phyloP scores from a whole-genome alignment of 306 rosid genomes.

The Luffa aegyptiaca region DNA sequence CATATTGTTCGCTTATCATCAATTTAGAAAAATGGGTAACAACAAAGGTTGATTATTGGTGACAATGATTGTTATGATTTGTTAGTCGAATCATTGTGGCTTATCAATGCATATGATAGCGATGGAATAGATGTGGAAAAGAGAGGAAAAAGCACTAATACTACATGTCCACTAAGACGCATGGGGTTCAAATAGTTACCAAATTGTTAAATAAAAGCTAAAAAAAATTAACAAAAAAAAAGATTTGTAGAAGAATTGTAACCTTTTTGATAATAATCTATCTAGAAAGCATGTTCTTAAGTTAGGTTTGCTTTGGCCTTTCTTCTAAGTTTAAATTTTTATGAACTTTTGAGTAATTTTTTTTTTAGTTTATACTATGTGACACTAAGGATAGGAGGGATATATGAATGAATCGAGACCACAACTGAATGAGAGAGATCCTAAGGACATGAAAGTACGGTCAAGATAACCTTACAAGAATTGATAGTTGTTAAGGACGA shows the following conservation, averaged over 20 bases:
- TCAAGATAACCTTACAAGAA: too few species aligned
- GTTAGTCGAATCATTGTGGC: constrained; percentile 31
- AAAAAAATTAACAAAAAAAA: background rate
- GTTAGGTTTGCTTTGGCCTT: background rate
- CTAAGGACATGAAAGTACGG: too few species aligned
- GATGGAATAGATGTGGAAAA: constrained; percentile 22
- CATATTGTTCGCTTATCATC: constrained; percentile 15
- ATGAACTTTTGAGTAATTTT: background rate
- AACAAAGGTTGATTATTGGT: constrained; percentile 24
- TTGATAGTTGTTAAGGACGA: too few species aligned
- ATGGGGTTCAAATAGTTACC: constrained; percentile 12
- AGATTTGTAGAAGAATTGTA: too few species aligned
- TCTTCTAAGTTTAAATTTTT: background rate
- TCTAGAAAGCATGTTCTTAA: background rate
- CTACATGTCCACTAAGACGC: background rate
- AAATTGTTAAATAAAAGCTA: background rate
- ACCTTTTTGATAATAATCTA: background rate
- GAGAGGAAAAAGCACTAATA: constrained; percentile 8
- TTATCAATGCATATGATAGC: background rate
- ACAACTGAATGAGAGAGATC: too few species aligned
- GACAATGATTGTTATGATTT: constrained; percentile 30
- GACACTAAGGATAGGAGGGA: too few species aligned
- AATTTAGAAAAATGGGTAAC: constrained; percentile 24
- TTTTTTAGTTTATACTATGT: too few species aligned
- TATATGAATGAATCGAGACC: too few species aligned